These are phyloP conservation scores for Fusarium redolens DNA, from an alignment of 2,329 filamentous ascomycete genomes.

Conservation along the genomic window DNA sequence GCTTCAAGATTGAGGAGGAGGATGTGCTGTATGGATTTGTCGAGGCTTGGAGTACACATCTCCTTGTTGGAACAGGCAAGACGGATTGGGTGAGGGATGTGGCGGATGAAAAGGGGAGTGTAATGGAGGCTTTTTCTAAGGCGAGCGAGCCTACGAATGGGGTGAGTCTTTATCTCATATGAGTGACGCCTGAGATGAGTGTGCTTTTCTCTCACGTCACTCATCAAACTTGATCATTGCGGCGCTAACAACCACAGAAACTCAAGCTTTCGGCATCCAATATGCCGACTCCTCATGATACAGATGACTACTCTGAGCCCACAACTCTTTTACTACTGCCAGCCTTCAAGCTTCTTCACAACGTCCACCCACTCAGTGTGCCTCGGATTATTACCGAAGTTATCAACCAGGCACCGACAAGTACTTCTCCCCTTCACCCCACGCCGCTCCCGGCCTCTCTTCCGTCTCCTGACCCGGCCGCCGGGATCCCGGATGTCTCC, in stretches of 20 bases:
- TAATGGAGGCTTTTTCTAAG: constrained; percentile 79
- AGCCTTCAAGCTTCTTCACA: constrained; percentile 83
- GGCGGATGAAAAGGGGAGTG: constrained; percentile 84
- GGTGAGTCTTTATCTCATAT: constrained; percentile 58
- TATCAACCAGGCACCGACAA: constrained; percentile 80
- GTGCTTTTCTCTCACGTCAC: neutral
- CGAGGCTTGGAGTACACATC: constrained; percentile 88
- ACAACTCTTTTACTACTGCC: constrained; percentile 88
- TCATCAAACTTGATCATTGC: neutral
- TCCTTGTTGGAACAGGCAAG: constrained; percentile 95
- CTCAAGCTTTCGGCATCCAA: constrained; percentile 94
- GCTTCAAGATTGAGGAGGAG: constrained; percentile 78
- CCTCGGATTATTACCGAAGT: constrained; percentile 77
- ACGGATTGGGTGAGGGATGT: constrained; percentile 93
- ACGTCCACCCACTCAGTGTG: constrained; percentile 81
- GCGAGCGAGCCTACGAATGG: constrained; percentile 73
- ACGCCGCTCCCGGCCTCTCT: constrained; percentile 53
- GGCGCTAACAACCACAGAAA: constrained; percentile 61
- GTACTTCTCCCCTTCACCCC: constrained; percentile 68
- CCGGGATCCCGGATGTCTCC: constrained; percentile 48
- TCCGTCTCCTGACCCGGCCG: constrained; percentile 45
- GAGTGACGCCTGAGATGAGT: neutral
- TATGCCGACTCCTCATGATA: constrained; percentile 81
- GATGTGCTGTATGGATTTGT: constrained; percentile 87
- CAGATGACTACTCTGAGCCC: constrained; percentile 71